Conservation (phyloP, 129 eudicot genomes). For the Pulicaria dysenterica region DNA sequence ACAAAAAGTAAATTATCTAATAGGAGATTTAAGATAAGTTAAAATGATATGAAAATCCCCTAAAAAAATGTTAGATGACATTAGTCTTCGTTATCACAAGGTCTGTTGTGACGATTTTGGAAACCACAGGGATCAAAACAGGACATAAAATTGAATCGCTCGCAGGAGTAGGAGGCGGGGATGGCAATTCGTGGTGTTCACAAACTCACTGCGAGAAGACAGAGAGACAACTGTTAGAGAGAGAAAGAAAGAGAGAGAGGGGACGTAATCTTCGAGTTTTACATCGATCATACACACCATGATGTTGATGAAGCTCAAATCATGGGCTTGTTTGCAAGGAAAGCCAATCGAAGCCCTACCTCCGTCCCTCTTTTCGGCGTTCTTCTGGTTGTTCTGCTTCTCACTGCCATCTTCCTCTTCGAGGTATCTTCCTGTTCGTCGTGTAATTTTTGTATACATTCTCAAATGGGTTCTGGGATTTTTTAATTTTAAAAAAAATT, state of each 20-base stretch:
- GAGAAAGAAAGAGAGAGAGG: not conserved
- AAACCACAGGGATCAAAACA: conserved; percentile 4
- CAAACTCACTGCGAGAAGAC: conserved; percentile 11
- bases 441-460: not conserved
- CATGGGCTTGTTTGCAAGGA: conserved; percentile 36
- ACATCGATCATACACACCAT: conserved; percentile 26
- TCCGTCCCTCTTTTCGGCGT: conserved; percentile 46
- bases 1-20: too few relatives aligned
- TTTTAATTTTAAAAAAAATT: too few relatives aligned
- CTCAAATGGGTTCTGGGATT: not conserved
- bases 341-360: conserved; percentile 30
- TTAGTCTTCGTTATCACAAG: not conserved
- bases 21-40: too few relatives aligned
- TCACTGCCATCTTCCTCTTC: conserved; percentile 48
- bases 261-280: conserved; percentile 24
- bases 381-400: conserved; percentile 39
- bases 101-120: not conserved
- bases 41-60: too few relatives aligned
- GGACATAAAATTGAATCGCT: not conserved
- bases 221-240: conserved; percentile 22
- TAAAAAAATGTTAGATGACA: too few relatives aligned
- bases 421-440: conserved; percentile 36
- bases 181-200: conserved; percentile 34
- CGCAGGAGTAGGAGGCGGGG: conserved; percentile 25
- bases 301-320: conserved; percentile 30